Conservation (phyloP, 2,329 filamentous ascomycete species). For the Pseudopyricularia cyperi region DNA sequence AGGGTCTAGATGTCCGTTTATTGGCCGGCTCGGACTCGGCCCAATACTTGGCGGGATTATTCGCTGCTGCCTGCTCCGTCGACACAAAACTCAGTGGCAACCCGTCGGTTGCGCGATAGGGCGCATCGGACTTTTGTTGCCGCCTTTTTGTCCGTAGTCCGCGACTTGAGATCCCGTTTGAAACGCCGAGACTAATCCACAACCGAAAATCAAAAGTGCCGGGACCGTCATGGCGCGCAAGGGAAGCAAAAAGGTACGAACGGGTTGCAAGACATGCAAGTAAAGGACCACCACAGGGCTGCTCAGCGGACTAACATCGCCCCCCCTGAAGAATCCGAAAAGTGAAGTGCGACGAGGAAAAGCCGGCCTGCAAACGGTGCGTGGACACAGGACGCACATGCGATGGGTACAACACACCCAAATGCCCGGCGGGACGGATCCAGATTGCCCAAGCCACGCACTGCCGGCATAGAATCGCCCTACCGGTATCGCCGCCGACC, state of each 20-base stretch:
- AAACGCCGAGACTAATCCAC: not conserved
- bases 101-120: not conserved
- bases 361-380: constrained; percentile 16
- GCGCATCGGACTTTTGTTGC: not conserved
- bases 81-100: not conserved
- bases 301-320: not conserved
- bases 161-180: not conserved
- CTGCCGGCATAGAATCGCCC: not conserved
- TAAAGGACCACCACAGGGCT: not conserved
- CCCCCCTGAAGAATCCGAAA: constrained; percentile 13
- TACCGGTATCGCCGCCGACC: not conserved
- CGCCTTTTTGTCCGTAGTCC: not conserved
- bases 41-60: not conserved
- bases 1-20: not conserved
- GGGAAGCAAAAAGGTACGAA: constrained; percentile 3
- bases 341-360: constrained; percentile 18
- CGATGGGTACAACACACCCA: constrained; percentile 12
- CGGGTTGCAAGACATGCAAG: constrained; percentile 6
- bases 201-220: not conserved
- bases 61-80: not conserved
- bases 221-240: not conserved
- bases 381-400: constrained; percentile 16
- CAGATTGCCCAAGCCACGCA: not conserved
- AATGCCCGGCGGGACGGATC: no score
- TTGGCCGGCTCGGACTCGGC: not conserved